phyloP scores from a whole-genome alignment of 2,329 filamentous ascomycete species.

The Periconia macrospinosa region DNA sequence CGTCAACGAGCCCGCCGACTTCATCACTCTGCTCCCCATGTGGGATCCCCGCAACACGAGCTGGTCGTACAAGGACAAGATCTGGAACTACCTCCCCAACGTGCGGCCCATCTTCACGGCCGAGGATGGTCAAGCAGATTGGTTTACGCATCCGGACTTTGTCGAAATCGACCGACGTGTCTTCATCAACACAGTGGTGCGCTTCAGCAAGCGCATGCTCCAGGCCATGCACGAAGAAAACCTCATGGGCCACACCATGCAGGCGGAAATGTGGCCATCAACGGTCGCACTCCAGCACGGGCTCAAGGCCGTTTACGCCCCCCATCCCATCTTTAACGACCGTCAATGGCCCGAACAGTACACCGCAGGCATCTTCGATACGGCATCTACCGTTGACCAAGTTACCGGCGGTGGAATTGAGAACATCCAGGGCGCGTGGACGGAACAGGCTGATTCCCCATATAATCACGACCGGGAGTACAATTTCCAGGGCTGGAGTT shows the following conservation, averaged over 20 bases:
- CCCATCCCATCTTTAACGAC: constrained; percentile 86
- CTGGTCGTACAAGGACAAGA: constrained; percentile 63
- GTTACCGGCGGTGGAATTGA: constrained; percentile 53
- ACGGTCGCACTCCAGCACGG: constrained; percentile 88
- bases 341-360: constrained; percentile 81
- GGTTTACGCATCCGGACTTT: constrained; percentile 55
- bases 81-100: constrained; percentile 52
- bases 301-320: constrained; percentile 87
- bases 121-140: constrained; percentile 67
- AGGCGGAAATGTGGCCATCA: constrained; percentile 95
- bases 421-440: constrained; percentile 59
- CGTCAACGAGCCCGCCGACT: constrained; percentile 84
- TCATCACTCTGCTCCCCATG: constrained; percentile 88
- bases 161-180: constrained; percentile 67
- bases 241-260: constrained; percentile 83
- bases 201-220: constrained; percentile 79
- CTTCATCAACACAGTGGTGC: constrained; percentile 84
- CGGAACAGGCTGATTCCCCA: constrained; percentile 44
- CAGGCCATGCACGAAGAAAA: constrained; percentile 91
- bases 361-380: constrained; percentile 79
- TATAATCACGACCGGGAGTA: constrained; percentile 73
- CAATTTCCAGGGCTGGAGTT: constrained; percentile 83
- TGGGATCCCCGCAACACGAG: constrained; percentile 87
- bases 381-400: constrained; percentile 27
- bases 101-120: constrained; percentile 83